Percentiles rank a stretch among this genome's conserved stretches.
Conservation (phyloP, 208 protist species). For the Angomonas ambiguus region DNA sequence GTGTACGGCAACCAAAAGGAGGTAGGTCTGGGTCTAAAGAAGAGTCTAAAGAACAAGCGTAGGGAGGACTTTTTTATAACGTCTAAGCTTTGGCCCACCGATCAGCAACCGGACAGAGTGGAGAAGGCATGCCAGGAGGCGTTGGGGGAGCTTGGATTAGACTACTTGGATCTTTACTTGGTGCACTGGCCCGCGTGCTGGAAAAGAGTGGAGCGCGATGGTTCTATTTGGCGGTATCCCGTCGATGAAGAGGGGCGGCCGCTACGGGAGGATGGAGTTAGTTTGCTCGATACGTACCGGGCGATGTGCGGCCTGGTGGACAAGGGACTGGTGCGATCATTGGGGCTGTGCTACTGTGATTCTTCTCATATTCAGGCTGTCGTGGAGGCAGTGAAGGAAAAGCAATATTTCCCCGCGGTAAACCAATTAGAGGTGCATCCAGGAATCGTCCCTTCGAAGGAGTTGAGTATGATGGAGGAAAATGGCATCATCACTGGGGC, state of each 20-base stretch:
- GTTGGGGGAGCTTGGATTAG: constrained; percentile 66
- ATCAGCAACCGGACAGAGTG: constrained; percentile 89
- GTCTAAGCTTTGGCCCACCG: constrained; percentile 94
- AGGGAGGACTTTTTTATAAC: constrained; percentile 93
- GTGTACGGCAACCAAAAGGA: constrained; percentile 90
- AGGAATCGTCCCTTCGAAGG: constrained; percentile 34
- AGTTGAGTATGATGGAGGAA: constrained; percentile 37
- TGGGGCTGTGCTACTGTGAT: constrained; percentile 88
- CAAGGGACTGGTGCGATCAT: constrained; percentile 77
- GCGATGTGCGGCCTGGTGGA: constrained; percentile 85
- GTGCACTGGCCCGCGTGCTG: constrained; percentile 92
- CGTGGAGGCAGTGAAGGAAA: constrained; percentile 16
- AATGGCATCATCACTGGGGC: constrained; percentile 78
- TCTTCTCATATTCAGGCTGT: constrained; percentile 53
- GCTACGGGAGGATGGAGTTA: constrained; percentile 46
- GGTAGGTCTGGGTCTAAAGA: constrained; percentile 75
- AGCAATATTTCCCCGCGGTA: constrained; percentile 52
- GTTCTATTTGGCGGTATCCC: neutral
- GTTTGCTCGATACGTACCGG: constrained; percentile 74
- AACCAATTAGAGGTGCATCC: constrained; percentile 92
- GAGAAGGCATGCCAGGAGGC: constrained; percentile 76
- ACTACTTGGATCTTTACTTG: constrained; percentile 92
- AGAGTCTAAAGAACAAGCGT: constrained; percentile 30
- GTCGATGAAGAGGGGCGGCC: constrained; percentile 34
- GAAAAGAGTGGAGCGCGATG: constrained; percentile 8